Evolutionary conservation across 78 protist species (phyloP), one percentile per base, ranked within the genome.

Genomic region (Acrasis kona): DNA sequence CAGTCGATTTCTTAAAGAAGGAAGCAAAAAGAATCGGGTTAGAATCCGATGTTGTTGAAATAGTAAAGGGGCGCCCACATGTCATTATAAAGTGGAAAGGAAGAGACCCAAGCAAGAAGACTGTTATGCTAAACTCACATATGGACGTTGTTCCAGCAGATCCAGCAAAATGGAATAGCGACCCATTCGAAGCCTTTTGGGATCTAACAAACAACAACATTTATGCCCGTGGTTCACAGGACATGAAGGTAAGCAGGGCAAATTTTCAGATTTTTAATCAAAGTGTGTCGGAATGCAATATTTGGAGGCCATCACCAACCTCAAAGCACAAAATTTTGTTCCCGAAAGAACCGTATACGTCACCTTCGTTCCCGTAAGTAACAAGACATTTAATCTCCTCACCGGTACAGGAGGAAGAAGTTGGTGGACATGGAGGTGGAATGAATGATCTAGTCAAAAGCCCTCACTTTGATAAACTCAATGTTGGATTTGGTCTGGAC

Each of bases 221-320:
- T 29, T 79, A 41, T 67, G 91, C 77, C 10, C 81, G 96, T 37
- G 96, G 96, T 5, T 42, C 94, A 5, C 96, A 92, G 70, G 96
- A 92, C 71, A 92, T 92, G 96, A 92, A 92, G n/a, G n/a, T n/a
- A n/a, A n/a, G n/a, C n/a, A n/a, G n/a, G n/a, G n/a, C n/a, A n/a
- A n/a, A n/a, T n/a, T n/a, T n/a, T n/a, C n/a, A n/a, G n/a, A n/a
- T n/a, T n/a, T n/a, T n/a, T n/a, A n/a, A n/a, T n/a, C n/a, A n/a
- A n/a, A n/a, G 75, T 86, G 87, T 57, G 96, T 92, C 19, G 19
- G 87, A 67, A 82, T 89, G 2, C 94, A 89, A 41, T 68, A 76
- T 29, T 0, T 77, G 30, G 74, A 1, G 5, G 77, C 83, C 10
- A 1, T 77, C 3, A 5, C 40, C 8, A 19, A 27, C n/a, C 1